A percentile compares a stretch with the other conserved stretches of the same genome.
Conservation (phyloP, 2,329 filamentous ascomycete species). For the Trichophyton simii region DNA sequence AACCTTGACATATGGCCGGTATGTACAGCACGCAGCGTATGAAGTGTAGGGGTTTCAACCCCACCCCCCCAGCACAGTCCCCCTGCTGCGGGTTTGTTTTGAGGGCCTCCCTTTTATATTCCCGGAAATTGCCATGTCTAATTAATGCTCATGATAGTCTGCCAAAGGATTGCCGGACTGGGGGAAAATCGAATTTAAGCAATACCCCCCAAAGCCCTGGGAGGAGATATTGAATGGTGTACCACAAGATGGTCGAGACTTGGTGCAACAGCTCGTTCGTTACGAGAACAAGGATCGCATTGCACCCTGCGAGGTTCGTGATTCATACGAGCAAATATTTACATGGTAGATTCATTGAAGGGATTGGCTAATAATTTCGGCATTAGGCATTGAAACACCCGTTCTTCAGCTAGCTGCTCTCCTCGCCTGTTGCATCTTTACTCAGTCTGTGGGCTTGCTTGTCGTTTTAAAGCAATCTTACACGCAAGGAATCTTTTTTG, state of each 20-base stretch:
- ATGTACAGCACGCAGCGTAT: conserved; percentile 24
- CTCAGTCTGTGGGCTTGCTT: too few species aligned
- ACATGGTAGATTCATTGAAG: neutral
- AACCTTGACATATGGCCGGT: conserved; percentile 70
- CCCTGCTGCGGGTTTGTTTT: neutral
- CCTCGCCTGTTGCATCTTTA: too few species aligned
- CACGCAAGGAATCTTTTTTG: too few species aligned
- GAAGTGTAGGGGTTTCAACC: neutral
- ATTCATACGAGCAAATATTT: neutral
- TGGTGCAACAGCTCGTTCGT: conserved; percentile 55
- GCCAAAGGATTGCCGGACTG: conserved; percentile 60
- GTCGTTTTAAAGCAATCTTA: too few species aligned
- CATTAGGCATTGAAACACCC: conserved; percentile 4
- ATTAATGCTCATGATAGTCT: conserved; percentile 18
- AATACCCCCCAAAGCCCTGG: conserved; percentile 59
- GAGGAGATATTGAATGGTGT: conserved; percentile 52
- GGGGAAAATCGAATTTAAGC: conserved; percentile 68
- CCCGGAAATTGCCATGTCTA: neutral
- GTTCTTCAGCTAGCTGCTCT: neutral
- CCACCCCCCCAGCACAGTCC: neutral
- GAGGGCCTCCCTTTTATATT: neutral
- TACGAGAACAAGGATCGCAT: conserved; percentile 59
- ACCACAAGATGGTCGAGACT: conserved; percentile 45
- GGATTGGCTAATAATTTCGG: neutral
- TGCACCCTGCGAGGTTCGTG: conserved; percentile 45